Percentiles rank a stretch among this genome's conserved stretches.
phyloP scores from a whole-genome alignment of 768 basidiomycete species.

The Suillus subalutaceus region DNA sequence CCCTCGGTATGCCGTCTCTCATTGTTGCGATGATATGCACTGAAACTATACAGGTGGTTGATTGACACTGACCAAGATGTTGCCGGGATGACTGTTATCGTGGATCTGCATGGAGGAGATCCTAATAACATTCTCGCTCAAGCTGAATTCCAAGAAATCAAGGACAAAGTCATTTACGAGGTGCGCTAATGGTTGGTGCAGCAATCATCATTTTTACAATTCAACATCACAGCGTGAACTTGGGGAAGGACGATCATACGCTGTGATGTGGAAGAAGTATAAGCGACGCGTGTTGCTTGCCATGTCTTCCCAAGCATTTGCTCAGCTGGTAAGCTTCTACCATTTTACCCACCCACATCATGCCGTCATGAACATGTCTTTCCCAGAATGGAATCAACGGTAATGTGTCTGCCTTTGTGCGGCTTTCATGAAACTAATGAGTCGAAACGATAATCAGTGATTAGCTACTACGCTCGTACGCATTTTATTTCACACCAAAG shows the following conservation, averaged over 20 bases:
- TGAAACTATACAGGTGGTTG: slow-evolving; percentile 63
- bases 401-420: slow-evolving; percentile 34
- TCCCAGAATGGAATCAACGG: slow-evolving; percentile 92
- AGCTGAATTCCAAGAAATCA: slow-evolving; percentile 90
- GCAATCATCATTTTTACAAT: slow-evolving; percentile 3
- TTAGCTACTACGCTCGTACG: slow-evolving; percentile 93
- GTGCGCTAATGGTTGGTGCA: slow-evolving; percentile 38
- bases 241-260: slow-evolving; percentile 77
- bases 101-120: slow-evolving; percentile 86
- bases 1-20: slow-evolving; percentile 57
- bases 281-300: slow-evolving; percentile 87
- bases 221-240: slow-evolving; percentile 60
- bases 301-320: slow-evolving; percentile 95
- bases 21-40: not conserved
- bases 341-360: slow-evolving; percentile 2
- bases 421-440: slow-evolving; percentile 12
- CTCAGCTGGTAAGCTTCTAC: slow-evolving; percentile 71
- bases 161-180: slow-evolving; percentile 73
- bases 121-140: slow-evolving; percentile 65
- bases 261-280: slow-evolving; percentile 85
- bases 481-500: slow-evolving; percentile 8
- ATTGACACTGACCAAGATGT: slow-evolving; percentile 85
- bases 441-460: slow-evolving; percentile 52
- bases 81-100: slow-evolving; percentile 84
- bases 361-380: slow-evolving; percentile 9